These are phyloP conservation scores for Acer campestre DNA, from an alignment of 345 rosid genomes.

Conservation along the genomic window DNA sequence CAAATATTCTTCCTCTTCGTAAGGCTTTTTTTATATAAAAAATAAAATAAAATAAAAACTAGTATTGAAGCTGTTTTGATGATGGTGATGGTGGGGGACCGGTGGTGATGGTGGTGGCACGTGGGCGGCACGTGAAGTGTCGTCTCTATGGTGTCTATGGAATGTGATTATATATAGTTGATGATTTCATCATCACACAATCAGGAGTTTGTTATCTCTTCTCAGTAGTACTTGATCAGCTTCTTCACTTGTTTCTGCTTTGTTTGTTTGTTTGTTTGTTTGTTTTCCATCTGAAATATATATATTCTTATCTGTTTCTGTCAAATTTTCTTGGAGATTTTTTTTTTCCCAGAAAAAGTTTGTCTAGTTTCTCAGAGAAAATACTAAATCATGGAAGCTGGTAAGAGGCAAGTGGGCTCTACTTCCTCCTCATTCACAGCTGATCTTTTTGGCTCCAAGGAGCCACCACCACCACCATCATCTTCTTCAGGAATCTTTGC, in stretches of 20 bases:
- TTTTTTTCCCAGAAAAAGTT: not conserved
- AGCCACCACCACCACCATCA: conserved; percentile 44
- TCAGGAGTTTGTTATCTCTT: not conserved
- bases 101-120: conserved; percentile 27
- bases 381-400: conserved; percentile 45
- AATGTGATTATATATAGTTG: conserved; percentile 28
- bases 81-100: not conserved
- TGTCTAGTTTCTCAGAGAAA: not conserved
- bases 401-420: conserved; percentile 44
- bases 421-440: conserved; percentile 52
- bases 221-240: too few species aligned
- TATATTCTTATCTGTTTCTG: not conserved
- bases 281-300: not conserved
- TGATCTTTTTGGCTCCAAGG: conserved; percentile 71
- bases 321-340: conserved; percentile 4
- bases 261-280: not conserved
- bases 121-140: conserved; percentile 40
- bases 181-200: not conserved
- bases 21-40: not conserved
- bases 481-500: conserved; percentile 57
- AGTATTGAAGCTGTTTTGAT: not conserved
- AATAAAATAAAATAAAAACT: not conserved
- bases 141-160: conserved; percentile 6
- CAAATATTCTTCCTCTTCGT: not conserved
- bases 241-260: not conserved